Conservation (phyloP, 371 early-diverging fungal genomes). For the Syncephalastrum sp. region DNA sequence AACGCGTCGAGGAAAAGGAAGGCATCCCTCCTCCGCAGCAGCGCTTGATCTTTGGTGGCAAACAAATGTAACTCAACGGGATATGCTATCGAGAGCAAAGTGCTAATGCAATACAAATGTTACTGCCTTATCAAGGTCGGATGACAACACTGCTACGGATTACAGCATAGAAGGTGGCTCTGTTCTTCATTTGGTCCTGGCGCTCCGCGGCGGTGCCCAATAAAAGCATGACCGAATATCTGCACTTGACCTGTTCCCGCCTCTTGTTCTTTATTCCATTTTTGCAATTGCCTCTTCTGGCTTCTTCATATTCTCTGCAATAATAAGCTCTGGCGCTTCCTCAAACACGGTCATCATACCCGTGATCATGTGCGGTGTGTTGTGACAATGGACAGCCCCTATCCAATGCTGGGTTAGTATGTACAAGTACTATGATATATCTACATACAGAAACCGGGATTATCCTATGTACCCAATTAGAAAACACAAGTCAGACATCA, state of each 20-base stretch:
- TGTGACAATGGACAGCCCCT: slow-evolving; percentile 48
- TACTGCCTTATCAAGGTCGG: slow-evolving; percentile 60
- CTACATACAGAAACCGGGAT: slow-evolving; percentile 28
- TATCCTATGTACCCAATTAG: slow-evolving; percentile 28
- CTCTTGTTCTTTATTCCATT: neutral
- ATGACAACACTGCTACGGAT: slow-evolving; percentile 78
- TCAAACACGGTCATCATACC: slow-evolving; percentile 46
- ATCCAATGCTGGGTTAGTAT: neutral
- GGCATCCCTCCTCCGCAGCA: slow-evolving; percentile 97
- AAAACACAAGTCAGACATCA: neutral
- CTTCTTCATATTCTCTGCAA: neutral
- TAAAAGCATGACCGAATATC: neutral
- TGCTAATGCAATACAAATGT: neutral
- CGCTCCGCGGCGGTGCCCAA: slow-evolving; percentile 91
- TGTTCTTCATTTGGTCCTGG: slow-evolving; percentile 96
- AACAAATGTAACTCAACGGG: slow-evolving; percentile 75
- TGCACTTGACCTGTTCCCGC: too few relatives aligned
- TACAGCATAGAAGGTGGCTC: slow-evolving; percentile 87
- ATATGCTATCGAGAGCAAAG: neutral
- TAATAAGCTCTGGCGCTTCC: slow-evolving; percentile 34
- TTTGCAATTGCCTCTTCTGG: neutral
- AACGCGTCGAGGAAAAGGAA: slow-evolving; percentile 94
- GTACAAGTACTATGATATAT: neutral
- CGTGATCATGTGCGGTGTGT: slow-evolving; percentile 40
- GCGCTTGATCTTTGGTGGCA: slow-evolving; percentile 92